Evolutionary conservation across 2,329 filamentous ascomycete genomes (phyloP), one percentile per base, ranked within the genome.

Genomic region (Pyricularia grisea): DNA sequence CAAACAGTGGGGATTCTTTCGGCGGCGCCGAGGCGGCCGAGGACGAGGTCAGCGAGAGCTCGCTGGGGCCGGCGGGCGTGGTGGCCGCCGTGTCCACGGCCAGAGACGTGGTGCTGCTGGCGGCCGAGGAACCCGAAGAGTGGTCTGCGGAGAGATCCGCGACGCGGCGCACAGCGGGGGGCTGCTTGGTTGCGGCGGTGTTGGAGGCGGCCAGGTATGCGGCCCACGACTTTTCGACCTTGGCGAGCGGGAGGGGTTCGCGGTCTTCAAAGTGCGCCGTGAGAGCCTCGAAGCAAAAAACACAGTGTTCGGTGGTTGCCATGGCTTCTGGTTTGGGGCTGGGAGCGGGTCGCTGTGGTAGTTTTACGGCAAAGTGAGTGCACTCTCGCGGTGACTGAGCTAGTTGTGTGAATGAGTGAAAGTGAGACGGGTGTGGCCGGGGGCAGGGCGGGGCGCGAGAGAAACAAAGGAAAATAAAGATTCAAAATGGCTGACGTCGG

Each of bases 251-350:
- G 74, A 93, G 83, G 12, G 91, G 81, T 70, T 89, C 83, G 71
- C 90, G 89, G 72, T 85, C 82, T 73, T 92, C 87, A 73, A 97
- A 92, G 71, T 88, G 87, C 68, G 94, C 90, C 67, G 88, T 85
- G 55, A 99, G 88, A 60, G 85, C 85, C 80, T 99, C 95, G 83
- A 99, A 98, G 83, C 94, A 97, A 80, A 90, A 94, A 75, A 94
- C 88, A 79, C 94, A 97, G 80, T 98, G 94, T 70, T 90, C 90
- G 74, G 87, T 81, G 69, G 91, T 90, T 66, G 95, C 94, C 94
- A 98, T 98, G 67, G 60, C 42, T 36, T 36, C 33, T 14, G 28
- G n/a, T 33, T 28, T 31, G 28, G 12, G 64, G 64, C 64, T 65
- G 64, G 64, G 14, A n/a, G 64, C 64, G 64, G 33, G 31, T 36